These are phyloP conservation scores for Gentiana straminea DNA, from an alignment of 257 asterid species.

Conservation along the genomic window DNA sequence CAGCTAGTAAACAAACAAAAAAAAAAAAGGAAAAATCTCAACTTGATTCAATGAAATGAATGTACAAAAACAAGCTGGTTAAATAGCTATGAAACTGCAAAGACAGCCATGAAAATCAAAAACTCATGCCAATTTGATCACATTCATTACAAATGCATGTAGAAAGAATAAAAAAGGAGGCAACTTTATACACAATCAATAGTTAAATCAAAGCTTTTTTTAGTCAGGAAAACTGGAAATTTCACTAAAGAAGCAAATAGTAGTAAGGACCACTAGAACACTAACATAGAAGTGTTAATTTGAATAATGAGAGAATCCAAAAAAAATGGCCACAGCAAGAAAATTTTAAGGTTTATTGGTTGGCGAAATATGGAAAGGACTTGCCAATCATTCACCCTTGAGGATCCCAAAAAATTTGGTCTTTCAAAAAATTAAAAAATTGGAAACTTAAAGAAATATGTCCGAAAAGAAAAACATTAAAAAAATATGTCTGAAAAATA, in stretches of 20 bases:
- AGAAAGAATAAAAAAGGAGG: slow-evolving; percentile 16
- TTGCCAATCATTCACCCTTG: slow-evolving; percentile 30
- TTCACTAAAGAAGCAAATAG: background rate
- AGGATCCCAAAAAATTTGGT: slow-evolving; percentile 11
- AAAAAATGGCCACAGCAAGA: slow-evolving; percentile 12
- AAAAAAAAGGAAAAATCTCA: background rate
- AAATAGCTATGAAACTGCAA: too few species aligned
- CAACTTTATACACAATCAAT: slow-evolving; percentile 12
- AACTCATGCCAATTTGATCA: slow-evolving; percentile 16
- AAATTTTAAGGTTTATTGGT: slow-evolving; percentile 28
- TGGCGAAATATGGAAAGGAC: slow-evolving; percentile 9
- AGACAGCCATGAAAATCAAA: slow-evolving; percentile 4
- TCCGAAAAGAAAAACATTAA: too few species aligned
- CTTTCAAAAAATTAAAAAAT: background rate
- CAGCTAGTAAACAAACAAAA: background rate
- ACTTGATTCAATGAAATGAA: background rate
- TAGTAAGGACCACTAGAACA: background rate
- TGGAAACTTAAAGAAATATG: too few species aligned
- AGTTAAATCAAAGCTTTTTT: slow-evolving; percentile 14
- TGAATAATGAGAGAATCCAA: too few species aligned
- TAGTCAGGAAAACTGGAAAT: background rate
- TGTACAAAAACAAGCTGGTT: background rate
- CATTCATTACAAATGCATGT: slow-evolving; percentile 34
- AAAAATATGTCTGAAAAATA: too few species aligned
- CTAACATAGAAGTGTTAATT: background rate